Evolutionary conservation across 2,329 filamentous ascomycete genomes (phyloP).

Genomic region (Aspergillus calidoustus): DNA sequence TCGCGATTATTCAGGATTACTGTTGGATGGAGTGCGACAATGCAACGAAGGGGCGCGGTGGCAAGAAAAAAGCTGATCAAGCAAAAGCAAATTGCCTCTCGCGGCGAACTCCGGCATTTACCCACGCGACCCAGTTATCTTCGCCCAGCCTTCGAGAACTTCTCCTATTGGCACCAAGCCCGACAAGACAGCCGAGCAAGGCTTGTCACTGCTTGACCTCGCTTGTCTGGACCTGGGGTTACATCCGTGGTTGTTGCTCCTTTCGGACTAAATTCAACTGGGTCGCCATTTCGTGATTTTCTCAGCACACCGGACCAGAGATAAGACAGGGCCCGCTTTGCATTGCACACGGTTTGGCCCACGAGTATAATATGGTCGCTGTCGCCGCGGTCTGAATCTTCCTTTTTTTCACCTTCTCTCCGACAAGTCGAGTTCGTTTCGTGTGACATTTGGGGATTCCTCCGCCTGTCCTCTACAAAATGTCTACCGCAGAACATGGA

Average conservation of each 20-base stretch:
- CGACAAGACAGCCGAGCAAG: conserved; percentile 24
- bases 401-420: conserved; percentile 18
- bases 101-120: conserved; percentile 20
- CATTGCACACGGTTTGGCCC: conserved; percentile 59
- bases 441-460: conserved; percentile 11
- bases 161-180: conserved; percentile 14
- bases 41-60: not conserved
- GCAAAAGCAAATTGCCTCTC: not conserved
- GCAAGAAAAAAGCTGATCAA: conserved; percentile 2
- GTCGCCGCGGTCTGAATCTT: conserved; percentile 21
- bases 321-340: conserved; percentile 74
- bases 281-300: conserved; percentile 20
- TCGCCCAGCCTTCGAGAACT: conserved; percentile 21
- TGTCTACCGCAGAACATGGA: conserved; percentile 35
- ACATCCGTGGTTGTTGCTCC: conserved; percentile 30
- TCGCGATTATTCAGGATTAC: not conserved
- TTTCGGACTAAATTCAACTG: conserved; percentile 19
- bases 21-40: not conserved
- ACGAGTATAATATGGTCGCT: conserved; percentile 35
- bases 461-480: conserved; percentile 21
- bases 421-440: conserved; percentile 13
- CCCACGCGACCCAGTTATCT: conserved; percentile 12
- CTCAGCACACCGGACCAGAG: conserved; percentile 42
- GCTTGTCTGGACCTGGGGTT: conserved; percentile 31
- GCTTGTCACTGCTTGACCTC: conserved; percentile 28